phyloP scores from a whole-genome alignment of 495 filamentous ascomycete species.

The Xylaria palmicola region DNA sequence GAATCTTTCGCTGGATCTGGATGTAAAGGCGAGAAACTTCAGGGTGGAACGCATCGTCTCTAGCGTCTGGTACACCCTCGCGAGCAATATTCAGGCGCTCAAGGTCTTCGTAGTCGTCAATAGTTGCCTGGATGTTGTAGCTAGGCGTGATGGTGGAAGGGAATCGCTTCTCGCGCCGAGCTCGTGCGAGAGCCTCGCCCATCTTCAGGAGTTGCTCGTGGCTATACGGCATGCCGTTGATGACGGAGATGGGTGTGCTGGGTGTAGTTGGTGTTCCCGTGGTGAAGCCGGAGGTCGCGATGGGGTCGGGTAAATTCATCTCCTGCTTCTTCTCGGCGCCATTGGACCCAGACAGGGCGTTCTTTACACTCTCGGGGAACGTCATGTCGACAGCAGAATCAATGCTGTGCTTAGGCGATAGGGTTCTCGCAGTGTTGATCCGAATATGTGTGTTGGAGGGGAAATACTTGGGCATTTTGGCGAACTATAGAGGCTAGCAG shows the following conservation, averaged over 20 bases:
- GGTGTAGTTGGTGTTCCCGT: neutral
- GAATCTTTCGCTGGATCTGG: conserved; percentile 22
- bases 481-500: neutral
- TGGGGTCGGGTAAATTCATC: neutral
- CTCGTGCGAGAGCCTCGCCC: conserved; percentile 16
- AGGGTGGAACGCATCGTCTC: conserved; percentile 16
- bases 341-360: neutral
- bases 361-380: neutral
- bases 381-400: conserved; percentile 9
- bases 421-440: no score
- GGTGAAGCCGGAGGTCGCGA: neutral
- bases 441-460: neutral
- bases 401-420: neutral
- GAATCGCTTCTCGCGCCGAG: conserved; percentile 26
- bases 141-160: conserved; percentile 17
- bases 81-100: conserved; percentile 11
- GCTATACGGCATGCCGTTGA: conserved; percentile 6
- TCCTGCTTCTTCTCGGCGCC: neutral
- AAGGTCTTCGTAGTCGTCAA: conserved; percentile 21
- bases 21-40: conserved; percentile 16
- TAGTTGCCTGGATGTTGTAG: conserved; percentile 10
- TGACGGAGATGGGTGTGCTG: neutral
- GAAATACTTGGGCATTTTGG: neutral
- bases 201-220: conserved; percentile 14
- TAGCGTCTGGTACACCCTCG: conserved; percentile 2